phyloP scores from a whole-genome alignment of 164 flowering plant genomes.

The Sextonia rubra region DNA sequence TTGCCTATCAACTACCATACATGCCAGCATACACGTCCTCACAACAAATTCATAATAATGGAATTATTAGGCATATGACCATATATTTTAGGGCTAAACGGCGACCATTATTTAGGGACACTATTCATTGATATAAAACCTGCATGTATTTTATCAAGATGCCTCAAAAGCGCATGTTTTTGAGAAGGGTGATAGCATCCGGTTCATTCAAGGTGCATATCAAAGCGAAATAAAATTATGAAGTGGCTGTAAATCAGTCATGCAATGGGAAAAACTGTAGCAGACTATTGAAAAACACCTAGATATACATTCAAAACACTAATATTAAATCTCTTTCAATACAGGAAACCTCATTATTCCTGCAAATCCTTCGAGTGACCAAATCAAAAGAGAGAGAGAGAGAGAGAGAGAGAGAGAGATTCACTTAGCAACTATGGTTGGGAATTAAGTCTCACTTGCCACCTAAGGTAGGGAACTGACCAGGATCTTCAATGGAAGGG shows the following conservation, averaged over 20 bases:
- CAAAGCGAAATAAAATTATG: neutral
- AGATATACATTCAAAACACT: constrained; percentile 35
- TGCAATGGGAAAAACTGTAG: neutral
- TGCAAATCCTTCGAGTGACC: constrained; percentile 21
- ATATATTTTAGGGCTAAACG: too few species aligned
- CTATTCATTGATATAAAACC: too few species aligned
- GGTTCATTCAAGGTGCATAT: neutral
- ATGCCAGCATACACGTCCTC: too few species aligned
- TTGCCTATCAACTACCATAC: too few species aligned
- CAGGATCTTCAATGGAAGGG: constrained; percentile 45
- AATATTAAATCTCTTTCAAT: constrained; percentile 11
- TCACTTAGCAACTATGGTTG: neutral
- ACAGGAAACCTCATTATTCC: constrained; percentile 33
- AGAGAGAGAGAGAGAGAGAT: neutral
- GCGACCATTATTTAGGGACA: too few species aligned
- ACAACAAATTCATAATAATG: too few species aligned
- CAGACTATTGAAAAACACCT: constrained; percentile 7
- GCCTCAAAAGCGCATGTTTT: neutral
- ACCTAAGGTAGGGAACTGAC: constrained; percentile 64
- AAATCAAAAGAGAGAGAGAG: constrained; percentile 5
- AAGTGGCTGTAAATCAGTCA: neutral
- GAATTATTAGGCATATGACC: too few species aligned
- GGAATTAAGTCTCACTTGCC: constrained; percentile 38
- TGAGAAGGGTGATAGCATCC: neutral
- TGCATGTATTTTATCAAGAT: too few species aligned